These are phyloP conservation scores for Prunus padus DNA, from an alignment of 306 rosid species.

Conservation along the genomic window DNA sequence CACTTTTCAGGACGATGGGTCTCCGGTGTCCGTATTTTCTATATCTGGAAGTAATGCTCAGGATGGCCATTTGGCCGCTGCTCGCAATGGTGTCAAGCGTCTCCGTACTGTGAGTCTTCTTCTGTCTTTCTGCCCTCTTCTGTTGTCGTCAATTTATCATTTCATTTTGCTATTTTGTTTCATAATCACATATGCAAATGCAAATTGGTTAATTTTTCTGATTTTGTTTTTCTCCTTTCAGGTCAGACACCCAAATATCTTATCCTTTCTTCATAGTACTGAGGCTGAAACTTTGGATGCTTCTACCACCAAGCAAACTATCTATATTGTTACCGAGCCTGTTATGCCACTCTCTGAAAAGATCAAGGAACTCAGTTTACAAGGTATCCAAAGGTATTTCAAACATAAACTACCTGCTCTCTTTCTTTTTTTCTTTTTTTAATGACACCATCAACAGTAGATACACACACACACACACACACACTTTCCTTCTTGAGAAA, in stretches of 20 bases:
- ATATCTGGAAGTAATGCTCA: slow-evolving; percentile 82
- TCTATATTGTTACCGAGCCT: slow-evolving; percentile 96
- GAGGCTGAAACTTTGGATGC: slow-evolving; percentile 73
- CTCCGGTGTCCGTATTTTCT: slow-evolving; percentile 83
- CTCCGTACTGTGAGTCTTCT: slow-evolving; percentile 63
- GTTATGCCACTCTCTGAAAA: slow-evolving; percentile 84
- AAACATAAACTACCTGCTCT: slow-evolving; percentile 9
- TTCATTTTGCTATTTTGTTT: neutral
- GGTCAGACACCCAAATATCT: slow-evolving; percentile 98
- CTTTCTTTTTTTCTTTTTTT: neutral
- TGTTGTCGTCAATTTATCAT: neutral
- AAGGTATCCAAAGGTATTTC: slow-evolving; percentile 80
- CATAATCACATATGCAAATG: neutral
- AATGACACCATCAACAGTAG: neutral
- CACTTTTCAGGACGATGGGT: slow-evolving; percentile 73
- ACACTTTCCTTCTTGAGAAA: neutral
- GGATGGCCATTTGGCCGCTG: slow-evolving; percentile 92
- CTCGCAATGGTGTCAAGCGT: slow-evolving; percentile 93
- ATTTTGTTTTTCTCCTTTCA: slow-evolving; percentile 36
- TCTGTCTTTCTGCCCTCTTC: neutral
- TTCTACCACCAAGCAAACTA: slow-evolving; percentile 68
- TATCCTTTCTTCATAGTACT: slow-evolving; percentile 93
- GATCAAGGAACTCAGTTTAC: slow-evolving; percentile 81
- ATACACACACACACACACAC: neutral
- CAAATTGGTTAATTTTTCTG: neutral